These are phyloP conservation scores for Colletotrichum limetticola DNA, from an alignment of 2,329 filamentous ascomycete species.

Conservation along the genomic window DNA sequence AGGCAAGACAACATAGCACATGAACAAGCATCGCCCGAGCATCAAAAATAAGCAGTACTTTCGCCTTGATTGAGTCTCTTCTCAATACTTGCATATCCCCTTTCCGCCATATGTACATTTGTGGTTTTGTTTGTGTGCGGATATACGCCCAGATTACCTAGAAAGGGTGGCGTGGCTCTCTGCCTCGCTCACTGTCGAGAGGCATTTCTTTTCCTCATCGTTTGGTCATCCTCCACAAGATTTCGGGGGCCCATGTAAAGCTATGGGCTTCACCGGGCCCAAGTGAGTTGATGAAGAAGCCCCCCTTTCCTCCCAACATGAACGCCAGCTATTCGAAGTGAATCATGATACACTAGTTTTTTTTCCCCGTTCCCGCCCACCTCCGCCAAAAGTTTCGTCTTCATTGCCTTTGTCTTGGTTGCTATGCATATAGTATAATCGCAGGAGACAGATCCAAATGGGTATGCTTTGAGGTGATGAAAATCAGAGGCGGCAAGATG, in stretches of 20 bases:
- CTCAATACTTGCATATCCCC: slow-evolving; percentile 2
- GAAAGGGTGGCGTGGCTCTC: neutral
- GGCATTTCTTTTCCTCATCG: neutral
- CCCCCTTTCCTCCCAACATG: slow-evolving; percentile 14
- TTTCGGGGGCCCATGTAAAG: neutral
- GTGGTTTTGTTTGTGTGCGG: neutral
- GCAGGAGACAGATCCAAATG: slow-evolving; percentile 35
- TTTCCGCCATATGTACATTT: slow-evolving; percentile 29
- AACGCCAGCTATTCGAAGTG: slow-evolving; percentile 28
- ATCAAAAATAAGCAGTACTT: neutral
- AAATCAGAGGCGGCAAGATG: slow-evolving; percentile 24
- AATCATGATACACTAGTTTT: slow-evolving; percentile 30
- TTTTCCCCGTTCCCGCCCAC: neutral
- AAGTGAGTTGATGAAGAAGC: neutral
- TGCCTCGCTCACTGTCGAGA: neutral
- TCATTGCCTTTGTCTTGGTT: slow-evolving; percentile 22
- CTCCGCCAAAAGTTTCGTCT: slow-evolving; percentile 20
- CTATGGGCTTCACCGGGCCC: neutral
- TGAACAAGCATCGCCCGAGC: neutral
- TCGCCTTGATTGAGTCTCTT: slow-evolving; percentile 23
- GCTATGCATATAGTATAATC: slow-evolving; percentile 34
- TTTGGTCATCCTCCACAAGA: neutral
- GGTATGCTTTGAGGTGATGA: slow-evolving; percentile 34
- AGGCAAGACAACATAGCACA: neutral
- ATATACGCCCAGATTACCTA: slow-evolving; percentile 31